Base-by-base conservation (phyloP, 2,329 filamentous ascomycete species). In the Emmonsiellopsis sp. region DNA sequence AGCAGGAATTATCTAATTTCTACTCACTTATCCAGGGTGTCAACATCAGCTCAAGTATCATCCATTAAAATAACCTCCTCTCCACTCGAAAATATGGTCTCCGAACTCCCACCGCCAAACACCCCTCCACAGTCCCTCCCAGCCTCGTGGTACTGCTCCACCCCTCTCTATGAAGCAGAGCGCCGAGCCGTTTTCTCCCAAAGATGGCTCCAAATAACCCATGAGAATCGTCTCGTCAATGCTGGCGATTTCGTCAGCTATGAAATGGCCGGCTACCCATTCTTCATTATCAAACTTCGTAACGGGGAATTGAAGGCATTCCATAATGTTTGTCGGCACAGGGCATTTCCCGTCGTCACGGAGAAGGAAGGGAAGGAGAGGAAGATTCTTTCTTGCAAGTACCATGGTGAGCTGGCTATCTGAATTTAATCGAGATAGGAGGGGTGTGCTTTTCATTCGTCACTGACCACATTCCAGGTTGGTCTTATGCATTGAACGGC, bases 241-340 rank as follows among this genome's bases (percentile, higher is more conserved):
- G 60, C 71, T 6, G 82, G 81, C 5, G 80, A 83, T 65, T 84
- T 74, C 67, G 67, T 81, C 10, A 72, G 73, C 36, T 84, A 74
- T 58, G 70, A 76, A n/a, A 68, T 81, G 5, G 78, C 80, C 6
- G 79, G 76, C 10, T 82, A 77, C 65, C 71, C 78, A 27, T 79
- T 84, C 62, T 67, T 83, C 59, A 64, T 83, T 9, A 69, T 73
- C 51, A 67, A 67, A 13, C 78, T 81, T 60, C 72, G 76, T 31
- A 67, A 76, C 7, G 74, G 74, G 8, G 72, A 73, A 5, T 75
- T 83, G 64, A 77, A 80, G 56, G 80, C 71, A 27, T 82, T 83
- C 64, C 80, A 83, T 68, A 83, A 83, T 60, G 70, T 82, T 52
- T 83, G 80, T 67, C 68, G 80, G 9, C 80, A 83, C 62, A 75